A percentile compares a stretch with the other conserved stretches of the same genome.
Evolutionary conservation across 1,139 yeast genomes (phyloP).

Genomic region (Citeromyces hawaiiensis): DNA sequence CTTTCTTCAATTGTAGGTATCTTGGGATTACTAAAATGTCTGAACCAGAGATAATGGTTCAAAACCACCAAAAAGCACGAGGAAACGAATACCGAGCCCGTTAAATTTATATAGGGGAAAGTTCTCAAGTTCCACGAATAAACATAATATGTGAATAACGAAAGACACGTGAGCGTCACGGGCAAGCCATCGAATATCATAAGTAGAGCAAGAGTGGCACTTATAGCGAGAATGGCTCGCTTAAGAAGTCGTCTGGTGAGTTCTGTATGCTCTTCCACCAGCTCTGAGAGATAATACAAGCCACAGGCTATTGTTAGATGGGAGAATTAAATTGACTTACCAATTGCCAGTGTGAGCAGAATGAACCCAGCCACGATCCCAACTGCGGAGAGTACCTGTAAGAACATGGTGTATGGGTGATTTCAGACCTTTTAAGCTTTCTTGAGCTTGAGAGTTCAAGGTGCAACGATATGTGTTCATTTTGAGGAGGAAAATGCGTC

Average conservation of each 20-base stretch:
- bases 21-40: constrained; percentile 61
- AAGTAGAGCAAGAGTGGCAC: constrained; percentile 38
- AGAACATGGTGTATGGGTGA: constrained; percentile 23
- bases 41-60: constrained; percentile 87
- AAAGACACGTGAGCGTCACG: constrained; percentile 43
- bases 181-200: constrained; percentile 73
- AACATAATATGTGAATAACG: constrained; percentile 56
- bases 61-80: constrained; percentile 63
- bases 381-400: constrained; percentile 42
- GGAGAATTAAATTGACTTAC: constrained; percentile 6
- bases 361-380: constrained; percentile 71
- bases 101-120: constrained; percentile 74
- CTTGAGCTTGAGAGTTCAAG: no score
- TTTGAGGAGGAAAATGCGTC: no score
- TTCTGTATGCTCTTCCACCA: constrained; percentile 88
- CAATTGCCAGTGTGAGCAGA: constrained; percentile 53
- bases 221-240: constrained; percentile 46
- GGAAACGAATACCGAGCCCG: constrained; percentile 55
- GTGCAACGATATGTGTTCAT: no score
- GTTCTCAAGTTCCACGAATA: constrained; percentile 64
- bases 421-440: no score
- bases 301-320: constrained; percentile 49
- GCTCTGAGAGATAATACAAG: constrained; percentile 76
- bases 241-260: constrained; percentile 63
- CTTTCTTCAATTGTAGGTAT: constrained; percentile 45